A percentile compares a stretch with the other conserved stretches of the same genome.
These are phyloP conservation scores for Candida quercuum DNA, from an alignment of 805 yeast genomes.

Conservation along the genomic window DNA sequence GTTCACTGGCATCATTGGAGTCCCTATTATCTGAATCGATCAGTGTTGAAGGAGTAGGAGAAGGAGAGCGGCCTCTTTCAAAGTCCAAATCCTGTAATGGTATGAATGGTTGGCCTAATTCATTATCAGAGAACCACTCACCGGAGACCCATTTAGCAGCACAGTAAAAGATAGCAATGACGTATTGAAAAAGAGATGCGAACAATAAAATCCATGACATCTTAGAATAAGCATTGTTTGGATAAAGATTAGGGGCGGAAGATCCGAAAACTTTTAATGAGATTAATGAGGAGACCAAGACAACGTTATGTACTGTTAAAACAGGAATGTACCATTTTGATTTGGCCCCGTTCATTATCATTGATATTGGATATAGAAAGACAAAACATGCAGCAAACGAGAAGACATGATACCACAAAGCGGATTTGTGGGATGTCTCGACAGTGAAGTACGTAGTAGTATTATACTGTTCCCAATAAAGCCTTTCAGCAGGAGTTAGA, in stretches of 20 bases:
- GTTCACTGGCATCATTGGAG: conserved; percentile 7
- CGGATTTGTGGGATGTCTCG: conserved; percentile 41
- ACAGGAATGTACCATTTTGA: conserved; percentile 55
- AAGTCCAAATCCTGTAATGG: conserved; percentile 26
- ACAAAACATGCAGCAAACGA: conserved; percentile 40
- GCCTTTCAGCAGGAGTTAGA: conserved; percentile 64
- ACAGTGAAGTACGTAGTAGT: conserved; percentile 69
- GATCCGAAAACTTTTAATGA: conserved; percentile 51
- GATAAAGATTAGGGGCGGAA: conserved; percentile 65
- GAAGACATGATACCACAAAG: conserved; percentile 50
- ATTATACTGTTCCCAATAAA: conserved; percentile 75
- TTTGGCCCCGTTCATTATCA: conserved; percentile 57
- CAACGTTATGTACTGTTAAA: conserved; percentile 43
- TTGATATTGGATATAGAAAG: conserved; percentile 59
- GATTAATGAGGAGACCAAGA: conserved; percentile 45
- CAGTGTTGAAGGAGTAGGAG: conserved; percentile 21
- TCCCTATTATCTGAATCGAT: conserved; percentile 10
- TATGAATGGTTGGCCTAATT: conserved; percentile 17
- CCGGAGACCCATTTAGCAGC: conserved; percentile 38
- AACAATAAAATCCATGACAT: conserved; percentile 59
- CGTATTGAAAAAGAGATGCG: conserved; percentile 47
- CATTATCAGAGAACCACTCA: conserved; percentile 22
- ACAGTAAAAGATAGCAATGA: conserved; percentile 44
- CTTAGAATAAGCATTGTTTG: conserved; percentile 65
- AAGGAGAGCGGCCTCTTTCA: conserved; percentile 13